A percentile compares a stretch with the other conserved stretches of the same genome.
Conservation (phyloP, 345 rosid genomes). For the Arabis alpina region DNA sequence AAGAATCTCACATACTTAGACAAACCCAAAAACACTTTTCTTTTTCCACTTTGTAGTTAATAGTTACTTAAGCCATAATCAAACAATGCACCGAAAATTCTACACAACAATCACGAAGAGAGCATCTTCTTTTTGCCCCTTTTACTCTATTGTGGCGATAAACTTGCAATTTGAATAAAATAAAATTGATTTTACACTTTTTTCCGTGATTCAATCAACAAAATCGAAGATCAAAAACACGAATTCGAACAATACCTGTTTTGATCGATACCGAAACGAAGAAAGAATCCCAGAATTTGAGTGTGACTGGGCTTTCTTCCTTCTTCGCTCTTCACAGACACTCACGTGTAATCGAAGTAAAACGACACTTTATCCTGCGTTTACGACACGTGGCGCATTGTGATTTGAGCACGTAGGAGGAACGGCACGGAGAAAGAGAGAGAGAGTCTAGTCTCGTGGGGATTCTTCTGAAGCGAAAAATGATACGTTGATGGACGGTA, state of each 20-base stretch:
- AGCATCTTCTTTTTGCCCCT: background rate
- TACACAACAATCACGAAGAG: background rate
- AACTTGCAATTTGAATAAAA: background rate
- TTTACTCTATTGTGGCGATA: background rate
- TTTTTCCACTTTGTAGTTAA: background rate
- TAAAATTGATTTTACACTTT: background rate
- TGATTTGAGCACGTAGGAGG: slow-evolving; percentile 40
- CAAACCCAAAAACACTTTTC: slow-evolving; percentile 8
- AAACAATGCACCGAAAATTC: background rate
- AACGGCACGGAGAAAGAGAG: slow-evolving; percentile 33
- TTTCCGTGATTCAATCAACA: background rate
- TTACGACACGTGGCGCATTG: slow-evolving; percentile 37
- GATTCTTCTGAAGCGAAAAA: slow-evolving; percentile 8
- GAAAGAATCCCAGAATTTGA: slow-evolving; percentile 18
- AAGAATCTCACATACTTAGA: slow-evolving; percentile 11
- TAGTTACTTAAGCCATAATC: slow-evolving; percentile 13
- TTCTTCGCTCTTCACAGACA: slow-evolving; percentile 1
- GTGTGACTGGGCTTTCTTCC: slow-evolving; percentile 1
- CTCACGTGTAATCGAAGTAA: slow-evolving; percentile 38
- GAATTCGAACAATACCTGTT: slow-evolving; percentile 29
- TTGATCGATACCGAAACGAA: slow-evolving; percentile 10
- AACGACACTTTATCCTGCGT: slow-evolving; percentile 45
- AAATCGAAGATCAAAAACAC: slow-evolving; percentile 13
- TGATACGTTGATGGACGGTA: slow-evolving; percentile 18
- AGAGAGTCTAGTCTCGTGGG: slow-evolving; percentile 36